Percentiles rank a stretch among this genome's conserved stretches.
Evolutionary conservation across 306 rosid species (phyloP).

Genomic region (Luffa acutangula): DNA sequence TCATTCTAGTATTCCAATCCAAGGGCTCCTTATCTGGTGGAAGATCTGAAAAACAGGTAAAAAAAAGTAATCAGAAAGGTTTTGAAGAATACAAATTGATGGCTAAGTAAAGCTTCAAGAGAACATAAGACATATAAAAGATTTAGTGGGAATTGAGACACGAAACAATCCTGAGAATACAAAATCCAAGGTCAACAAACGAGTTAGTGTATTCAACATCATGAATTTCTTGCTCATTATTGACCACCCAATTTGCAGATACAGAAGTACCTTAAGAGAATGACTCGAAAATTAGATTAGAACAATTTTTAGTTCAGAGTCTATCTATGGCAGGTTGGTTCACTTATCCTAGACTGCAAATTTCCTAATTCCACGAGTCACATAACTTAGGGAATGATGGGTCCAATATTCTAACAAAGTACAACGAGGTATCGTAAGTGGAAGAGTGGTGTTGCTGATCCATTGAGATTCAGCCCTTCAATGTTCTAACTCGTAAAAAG

Average conservation of each 20-base stretch:
- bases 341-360: neutral
- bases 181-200: neutral
- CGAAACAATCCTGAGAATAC: neutral
- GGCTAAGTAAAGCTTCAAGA: neutral
- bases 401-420: neutral
- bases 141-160: neutral
- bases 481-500: too few species aligned
- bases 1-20: slow-evolving; percentile 89
- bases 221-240: neutral
- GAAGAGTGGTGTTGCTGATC: neutral
- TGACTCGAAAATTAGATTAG: neutral
- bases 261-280: neutral
- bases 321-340: neutral
- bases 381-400: neutral
- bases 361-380: neutral
- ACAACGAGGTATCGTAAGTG: neutral
- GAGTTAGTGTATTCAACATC: neutral
- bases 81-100: neutral
- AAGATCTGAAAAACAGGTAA: slow-evolving; percentile 40
- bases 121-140: neutral
- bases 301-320: neutral
- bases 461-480: neutral
- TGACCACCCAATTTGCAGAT: neutral
- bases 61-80: neutral
- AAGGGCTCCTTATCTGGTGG: slow-evolving; percentile 48